phyloP scores from a whole-genome alignment of 225 moss, liverwort and hornwort species.

The Sphagnum tenellum region DNA sequence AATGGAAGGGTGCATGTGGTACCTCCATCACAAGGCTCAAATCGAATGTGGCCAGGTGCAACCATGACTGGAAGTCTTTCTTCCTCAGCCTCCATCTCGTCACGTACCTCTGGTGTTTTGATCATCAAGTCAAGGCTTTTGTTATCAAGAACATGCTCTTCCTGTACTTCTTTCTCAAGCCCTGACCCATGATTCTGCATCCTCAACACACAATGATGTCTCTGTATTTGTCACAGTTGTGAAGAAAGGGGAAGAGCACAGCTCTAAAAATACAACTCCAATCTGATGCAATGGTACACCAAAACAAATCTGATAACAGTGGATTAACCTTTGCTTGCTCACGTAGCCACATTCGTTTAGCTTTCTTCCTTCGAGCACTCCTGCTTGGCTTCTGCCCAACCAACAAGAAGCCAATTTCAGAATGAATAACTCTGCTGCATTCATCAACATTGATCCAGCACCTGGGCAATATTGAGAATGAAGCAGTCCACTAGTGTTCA shows the following conservation, averaged over 20 bases:
- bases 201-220: too few species aligned
- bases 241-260: too few species aligned
- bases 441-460: too few species aligned
- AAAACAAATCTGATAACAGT: too few species aligned
- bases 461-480: not conserved
- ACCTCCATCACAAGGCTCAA: conserved; percentile 55
- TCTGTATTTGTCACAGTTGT: too few species aligned
- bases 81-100: conserved; percentile 47
- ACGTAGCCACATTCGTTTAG: conserved; percentile 73
- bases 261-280: too few species aligned
- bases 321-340: conserved; percentile 57
- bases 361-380: conserved; percentile 89
- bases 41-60: conserved; percentile 84
- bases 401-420: not conserved
- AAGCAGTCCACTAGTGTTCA: not conserved
- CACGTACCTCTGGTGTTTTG: conserved; percentile 15
- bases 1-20: conserved; percentile 1
- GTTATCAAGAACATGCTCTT: too few species aligned
- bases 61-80: conserved; percentile 66
- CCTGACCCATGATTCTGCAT: too few species aligned
- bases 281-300: too few species aligned
- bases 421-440: too few species aligned
- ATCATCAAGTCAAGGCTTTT: too few species aligned
- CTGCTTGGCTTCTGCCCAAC: conserved; percentile 69
- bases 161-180: too few species aligned